Base-by-base conservation (phyloP, 2,329 filamentous ascomycete species). In the Polychaeton citri region DNA sequence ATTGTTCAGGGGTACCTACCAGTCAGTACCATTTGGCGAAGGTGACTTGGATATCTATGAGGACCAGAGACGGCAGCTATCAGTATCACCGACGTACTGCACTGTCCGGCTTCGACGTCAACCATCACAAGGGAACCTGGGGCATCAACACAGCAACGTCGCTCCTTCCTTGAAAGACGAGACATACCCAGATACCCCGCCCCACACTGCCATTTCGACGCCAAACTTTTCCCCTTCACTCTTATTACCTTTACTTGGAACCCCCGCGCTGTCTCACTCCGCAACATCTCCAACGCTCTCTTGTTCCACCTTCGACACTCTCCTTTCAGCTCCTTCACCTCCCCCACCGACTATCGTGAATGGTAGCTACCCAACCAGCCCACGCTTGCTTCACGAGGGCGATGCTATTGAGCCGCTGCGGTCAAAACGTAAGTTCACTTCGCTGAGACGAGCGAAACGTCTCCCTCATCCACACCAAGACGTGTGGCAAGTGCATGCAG, bases 401-500 rank as follows among this genome's bases (percentile, higher is more conserved):
- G 24, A 15, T 15, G 12, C 24, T 3, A 28, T 28, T 15, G 30
- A 32, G 18, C 17, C 10, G 13, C 13, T 32, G 12, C 12, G 30
- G 5, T 17, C 30, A 10, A 32, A 55, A 44, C 51, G 53, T 49
- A 52, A 51, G 45, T 53, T 52, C 35, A 40, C 46, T 13, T 34
- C 24, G 18, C 41, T 50, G 21, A 47, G 43, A 36, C 45, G 35
- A 20, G 49, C 53, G 19, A 55, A 54, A 36, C 44, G 53, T 31
- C 46, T 56, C 26, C 53, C 53, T 4, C 45, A 38, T 19, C 30
- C 35, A 13, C 39, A 39, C 13, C 35, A 40, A 19, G 45, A 38
- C n/a, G 15, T 47, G 21, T 55, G 51, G 52, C 46, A 50, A 32
- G 52, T 56, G 10, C 51, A 52, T 30, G 53, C 53, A 24, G 48